Conservation (phyloP, 164 flowering plant species). For the Liriodendron chinense region DNA sequence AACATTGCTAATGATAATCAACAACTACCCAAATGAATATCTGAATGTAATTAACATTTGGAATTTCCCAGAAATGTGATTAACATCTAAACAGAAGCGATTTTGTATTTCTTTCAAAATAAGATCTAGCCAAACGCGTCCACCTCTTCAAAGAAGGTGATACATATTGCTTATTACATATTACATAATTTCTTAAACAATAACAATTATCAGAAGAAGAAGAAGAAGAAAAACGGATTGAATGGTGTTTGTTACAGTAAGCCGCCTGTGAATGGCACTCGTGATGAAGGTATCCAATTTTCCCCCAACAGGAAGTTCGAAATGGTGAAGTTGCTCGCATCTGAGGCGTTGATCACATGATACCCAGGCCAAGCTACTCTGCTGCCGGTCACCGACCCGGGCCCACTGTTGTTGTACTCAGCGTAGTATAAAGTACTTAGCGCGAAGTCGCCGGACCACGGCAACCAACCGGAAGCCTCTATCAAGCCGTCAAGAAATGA, state of each 20-base stretch:
- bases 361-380: slow-evolving; percentile 46
- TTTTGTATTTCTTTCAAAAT: too few species aligned
- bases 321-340: slow-evolving; percentile 42
- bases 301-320: slow-evolving; percentile 36
- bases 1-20: too few species aligned
- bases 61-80: too few species aligned
- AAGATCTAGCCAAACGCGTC: too few species aligned
- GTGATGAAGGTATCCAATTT: slow-evolving; percentile 37
- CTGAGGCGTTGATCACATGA: slow-evolving; percentile 24
- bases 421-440: slow-evolving; percentile 42
- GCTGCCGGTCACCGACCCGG: slow-evolving; percentile 22
- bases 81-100: too few species aligned
- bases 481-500: slow-evolving; percentile 27
- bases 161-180: too few species aligned
- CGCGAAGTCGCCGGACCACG: slow-evolving; percentile 42
- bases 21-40: too few species aligned
- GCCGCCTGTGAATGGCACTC: slow-evolving; percentile 31
- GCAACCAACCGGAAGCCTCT: slow-evolving; percentile 35
- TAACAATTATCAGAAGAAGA: neutral
- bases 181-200: neutral
- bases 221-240: neutral
- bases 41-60: too few species aligned
- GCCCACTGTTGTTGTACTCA: slow-evolving; percentile 41
- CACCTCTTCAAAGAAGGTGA: too few species aligned
- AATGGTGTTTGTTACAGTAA: slow-evolving; percentile 3